Conservation (phyloP, 306 rosid species). For the Trifolium repens region DNA sequence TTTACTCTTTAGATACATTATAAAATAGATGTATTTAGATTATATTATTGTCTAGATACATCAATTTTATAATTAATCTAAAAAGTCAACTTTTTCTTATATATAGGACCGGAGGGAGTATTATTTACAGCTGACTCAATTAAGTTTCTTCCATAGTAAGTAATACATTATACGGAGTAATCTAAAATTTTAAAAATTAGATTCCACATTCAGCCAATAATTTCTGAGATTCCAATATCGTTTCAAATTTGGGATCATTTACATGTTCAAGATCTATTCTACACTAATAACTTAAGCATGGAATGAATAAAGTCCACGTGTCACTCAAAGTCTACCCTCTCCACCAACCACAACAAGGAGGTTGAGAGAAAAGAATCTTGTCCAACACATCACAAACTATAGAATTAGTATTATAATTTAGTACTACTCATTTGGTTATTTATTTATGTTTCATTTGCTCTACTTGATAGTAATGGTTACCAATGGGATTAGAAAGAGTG, state of each 20-base stretch:
- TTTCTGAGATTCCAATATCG: slow-evolving; percentile 4
- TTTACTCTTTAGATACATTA: too few relatives aligned
- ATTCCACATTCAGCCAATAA: neutral
- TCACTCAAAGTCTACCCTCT: neutral
- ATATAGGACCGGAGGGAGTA: too few relatives aligned
- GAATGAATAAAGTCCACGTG: neutral
- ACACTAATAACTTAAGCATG: neutral
- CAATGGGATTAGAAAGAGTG: slow-evolving; percentile 6
- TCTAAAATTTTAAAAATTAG: neutral
- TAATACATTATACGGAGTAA: too few relatives aligned
- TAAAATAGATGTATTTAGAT: too few relatives aligned
- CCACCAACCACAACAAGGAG: neutral
- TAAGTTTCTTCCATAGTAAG: too few relatives aligned
- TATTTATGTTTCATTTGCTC: slow-evolving; percentile 10
- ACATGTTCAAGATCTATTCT: neutral
- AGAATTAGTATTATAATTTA: neutral
- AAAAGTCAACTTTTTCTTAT: too few relatives aligned
- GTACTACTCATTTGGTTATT: neutral
- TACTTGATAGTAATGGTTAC: slow-evolving; percentile 25
- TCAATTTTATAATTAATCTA: too few relatives aligned
- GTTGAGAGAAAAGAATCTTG: slow-evolving; percentile 9
- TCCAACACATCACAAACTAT: slow-evolving; percentile 8
- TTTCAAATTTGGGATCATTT: neutral
- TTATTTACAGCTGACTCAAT: too few relatives aligned
- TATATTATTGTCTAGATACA: too few relatives aligned